These are phyloP conservation scores for Fraxinus ornus DNA, from an alignment of 305 asterid species.

Conservation along the genomic window DNA sequence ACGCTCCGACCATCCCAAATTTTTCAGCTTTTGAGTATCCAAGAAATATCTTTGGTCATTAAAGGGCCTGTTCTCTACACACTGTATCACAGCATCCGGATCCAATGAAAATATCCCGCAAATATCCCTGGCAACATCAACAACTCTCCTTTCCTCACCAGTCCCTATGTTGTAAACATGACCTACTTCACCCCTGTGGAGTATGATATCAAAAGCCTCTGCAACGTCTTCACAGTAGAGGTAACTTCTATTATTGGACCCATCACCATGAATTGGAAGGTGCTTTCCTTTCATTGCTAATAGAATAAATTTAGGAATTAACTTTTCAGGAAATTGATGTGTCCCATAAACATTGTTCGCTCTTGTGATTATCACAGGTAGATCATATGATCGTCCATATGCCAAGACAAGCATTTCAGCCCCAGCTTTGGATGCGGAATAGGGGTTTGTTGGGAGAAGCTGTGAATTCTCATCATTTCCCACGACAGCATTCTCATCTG, in stretches of 20 bases:
- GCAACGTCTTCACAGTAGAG: conserved; percentile 43
- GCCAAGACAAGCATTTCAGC: conserved; percentile 47
- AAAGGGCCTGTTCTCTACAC: conserved; percentile 40
- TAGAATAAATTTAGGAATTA: conserved; percentile 37
- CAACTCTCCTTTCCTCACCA: conserved; percentile 34
- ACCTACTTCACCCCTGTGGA: conserved; percentile 39
- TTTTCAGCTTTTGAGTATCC: conserved; percentile 28
- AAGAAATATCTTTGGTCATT: conserved; percentile 38
- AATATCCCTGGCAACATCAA: conserved; percentile 39
- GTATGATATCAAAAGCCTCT: conserved; percentile 37
- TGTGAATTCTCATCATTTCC: conserved; percentile 36
- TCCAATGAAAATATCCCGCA: conserved; percentile 30
- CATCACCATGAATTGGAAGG: conserved; percentile 41
- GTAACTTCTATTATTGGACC: conserved; percentile 37
- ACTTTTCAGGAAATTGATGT: conserved; percentile 39
- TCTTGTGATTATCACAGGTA: conserved; percentile 44
- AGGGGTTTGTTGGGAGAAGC: conserved; percentile 45
- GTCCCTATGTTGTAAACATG: conserved; percentile 40
- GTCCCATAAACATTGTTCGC: conserved; percentile 47
- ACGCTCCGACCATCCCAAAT: conserved; percentile 34
- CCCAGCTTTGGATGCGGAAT: conserved; percentile 44
- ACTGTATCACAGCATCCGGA: conserved; percentile 20
- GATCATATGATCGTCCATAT: conserved; percentile 32
- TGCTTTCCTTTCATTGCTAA: conserved; percentile 37
- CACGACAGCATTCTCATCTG: conserved; percentile 35